These are phyloP conservation scores for Cynanchum wilfordii DNA, from an alignment of 257 asterid species.

Conservation along the genomic window DNA sequence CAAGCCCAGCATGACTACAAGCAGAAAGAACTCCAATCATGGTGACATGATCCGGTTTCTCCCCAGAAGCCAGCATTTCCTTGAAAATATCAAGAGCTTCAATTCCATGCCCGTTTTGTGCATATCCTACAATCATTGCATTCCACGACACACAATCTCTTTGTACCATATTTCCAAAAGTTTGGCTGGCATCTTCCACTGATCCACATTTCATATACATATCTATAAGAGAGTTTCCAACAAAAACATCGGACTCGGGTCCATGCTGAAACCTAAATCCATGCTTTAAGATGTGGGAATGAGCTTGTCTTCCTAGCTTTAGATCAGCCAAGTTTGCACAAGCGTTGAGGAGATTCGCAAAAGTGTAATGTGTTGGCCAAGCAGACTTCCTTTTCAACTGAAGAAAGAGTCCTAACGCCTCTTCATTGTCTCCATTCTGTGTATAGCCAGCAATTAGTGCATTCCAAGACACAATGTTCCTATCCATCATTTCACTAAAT, in stretches of 20 bases:
- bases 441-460: conserved; percentile 27
- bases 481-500: conserved; percentile 13
- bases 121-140: conserved; percentile 24
- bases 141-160: conserved; percentile 26
- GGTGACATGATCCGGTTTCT: conserved; percentile 21
- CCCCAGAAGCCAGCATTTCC: conserved; percentile 19
- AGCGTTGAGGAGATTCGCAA: conserved; percentile 24
- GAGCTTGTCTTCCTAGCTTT: conserved; percentile 21
- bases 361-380: conserved; percentile 24
- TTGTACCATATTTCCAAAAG: conserved; percentile 18
- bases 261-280: conserved; percentile 16
- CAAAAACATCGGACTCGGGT: conserved; percentile 19
- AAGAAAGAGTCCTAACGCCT: conserved; percentile 23
- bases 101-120: conserved; percentile 24
- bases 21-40: conserved; percentile 25
- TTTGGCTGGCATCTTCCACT: conserved; percentile 16
- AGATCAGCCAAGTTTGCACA: conserved; percentile 23
- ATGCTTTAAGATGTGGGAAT: conserved; percentile 11
- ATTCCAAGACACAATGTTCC: conserved; percentile 27
- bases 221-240: conserved; percentile 28
- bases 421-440: conserved; percentile 22
- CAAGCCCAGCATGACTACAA: conserved; percentile 28
- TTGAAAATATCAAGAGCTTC: conserved; percentile 22
- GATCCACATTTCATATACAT: conserved; percentile 29
- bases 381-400: conserved; percentile 16